Evolutionary conservation across 2,329 filamentous ascomycete genomes (phyloP).

Genomic region (Phialophora macrospora): DNA sequence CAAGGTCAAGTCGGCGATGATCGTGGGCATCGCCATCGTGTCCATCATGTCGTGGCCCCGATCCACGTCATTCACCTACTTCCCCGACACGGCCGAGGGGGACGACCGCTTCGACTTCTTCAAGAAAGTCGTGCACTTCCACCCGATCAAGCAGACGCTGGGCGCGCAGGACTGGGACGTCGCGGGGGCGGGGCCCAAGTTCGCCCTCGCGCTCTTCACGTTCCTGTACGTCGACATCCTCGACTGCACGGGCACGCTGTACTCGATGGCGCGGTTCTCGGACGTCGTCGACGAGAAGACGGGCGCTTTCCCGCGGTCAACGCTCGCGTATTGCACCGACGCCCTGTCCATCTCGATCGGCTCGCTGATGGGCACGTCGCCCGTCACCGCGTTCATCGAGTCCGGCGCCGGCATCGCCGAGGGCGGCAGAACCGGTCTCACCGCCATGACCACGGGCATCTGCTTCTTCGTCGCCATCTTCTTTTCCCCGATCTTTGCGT

Average conservation of each 20-base stretch:
- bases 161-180: conserved; percentile 77
- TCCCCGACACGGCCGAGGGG: conserved; percentile 72
- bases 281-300: conserved; percentile 79
- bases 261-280: conserved; percentile 86
- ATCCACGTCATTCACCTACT: conserved; percentile 75
- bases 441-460: conserved; percentile 74
- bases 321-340: conserved; percentile 82
- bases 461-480: conserved; percentile 88
- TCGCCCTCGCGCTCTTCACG: conserved; percentile 81
- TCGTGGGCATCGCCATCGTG: conserved; percentile 79
- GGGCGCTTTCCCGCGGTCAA: conserved; percentile 84
- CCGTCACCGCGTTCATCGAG: conserved; percentile 85
- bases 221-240: conserved; percentile 91
- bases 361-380: conserved; percentile 74
- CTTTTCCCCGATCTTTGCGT: conserved; percentile 88
- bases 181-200: conserved; percentile 70
- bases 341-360: conserved; percentile 80
- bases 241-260: conserved; percentile 82
- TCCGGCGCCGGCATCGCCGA: conserved; percentile 87
- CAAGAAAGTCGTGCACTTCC: conserved; percentile 83
- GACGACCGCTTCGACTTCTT: conserved; percentile 80
- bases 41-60: conserved; percentile 89
- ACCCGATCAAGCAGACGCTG: conserved; percentile 71
- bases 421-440: conserved; percentile 83
- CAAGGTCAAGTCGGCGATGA: conserved; percentile 83